phyloP scores from a whole-genome alignment of 2,329 filamentous ascomycete species.

The Penicillium italicum region DNA sequence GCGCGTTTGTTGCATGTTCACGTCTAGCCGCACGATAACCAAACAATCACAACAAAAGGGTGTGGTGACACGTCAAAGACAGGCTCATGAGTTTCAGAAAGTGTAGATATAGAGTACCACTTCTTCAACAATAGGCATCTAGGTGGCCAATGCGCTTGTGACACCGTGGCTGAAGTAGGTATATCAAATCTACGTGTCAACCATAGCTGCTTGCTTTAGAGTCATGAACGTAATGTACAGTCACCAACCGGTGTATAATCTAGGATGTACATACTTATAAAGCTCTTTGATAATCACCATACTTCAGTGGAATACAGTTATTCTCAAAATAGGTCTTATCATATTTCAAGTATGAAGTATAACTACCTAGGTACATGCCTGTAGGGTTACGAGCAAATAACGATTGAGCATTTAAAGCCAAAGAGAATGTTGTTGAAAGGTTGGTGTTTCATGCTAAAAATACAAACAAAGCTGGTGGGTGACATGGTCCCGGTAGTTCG shows the following conservation, averaged over 20 bases:
- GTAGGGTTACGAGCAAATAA: not conserved
- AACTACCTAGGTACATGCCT: not conserved
- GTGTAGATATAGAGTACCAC: not conserved
- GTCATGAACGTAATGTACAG: not conserved
- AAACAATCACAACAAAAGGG: not conserved
- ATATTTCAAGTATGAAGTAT: not conserved
- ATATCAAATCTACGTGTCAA: slow-evolving; percentile 1
- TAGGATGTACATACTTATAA: not conserved
- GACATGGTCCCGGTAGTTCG: not conserved
- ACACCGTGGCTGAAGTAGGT: slow-evolving; percentile 2
- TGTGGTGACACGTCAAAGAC: not conserved
- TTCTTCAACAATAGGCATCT: not conserved
- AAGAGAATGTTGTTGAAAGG: not conserved
- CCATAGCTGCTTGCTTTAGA: not conserved
- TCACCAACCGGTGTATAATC: too few species aligned
- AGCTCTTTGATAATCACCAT: not conserved
- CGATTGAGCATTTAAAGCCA: not conserved
- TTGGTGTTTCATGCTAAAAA: slow-evolving; percentile 4
- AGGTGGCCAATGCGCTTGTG: slow-evolving; percentile 2
- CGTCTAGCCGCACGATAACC: not conserved
- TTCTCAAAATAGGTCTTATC: not conserved
- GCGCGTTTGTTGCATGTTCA: not conserved
- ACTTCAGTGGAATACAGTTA: not conserved
- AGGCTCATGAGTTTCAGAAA: not conserved
- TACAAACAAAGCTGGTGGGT: slow-evolving; percentile 11